These are phyloP conservation scores for Xerocomellus amylosporus DNA, from an alignment of 768 basidiomycete genomes.

Conservation along the genomic window DNA sequence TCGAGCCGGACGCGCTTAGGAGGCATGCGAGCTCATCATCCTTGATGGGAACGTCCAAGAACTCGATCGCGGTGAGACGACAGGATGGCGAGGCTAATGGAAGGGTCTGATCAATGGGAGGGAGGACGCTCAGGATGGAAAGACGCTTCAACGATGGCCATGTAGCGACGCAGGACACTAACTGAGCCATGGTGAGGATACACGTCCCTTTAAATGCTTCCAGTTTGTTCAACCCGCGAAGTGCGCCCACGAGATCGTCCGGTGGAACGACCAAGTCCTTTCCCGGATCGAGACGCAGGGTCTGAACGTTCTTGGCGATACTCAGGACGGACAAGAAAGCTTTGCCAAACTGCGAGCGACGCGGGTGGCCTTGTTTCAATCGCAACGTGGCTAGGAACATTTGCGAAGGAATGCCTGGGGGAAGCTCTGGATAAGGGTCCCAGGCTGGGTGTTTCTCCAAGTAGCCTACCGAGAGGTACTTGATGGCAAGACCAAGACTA, in stretches of 20 bases:
- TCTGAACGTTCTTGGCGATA: background rate
- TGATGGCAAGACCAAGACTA: slow-evolving; percentile 6
- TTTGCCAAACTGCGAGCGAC: background rate
- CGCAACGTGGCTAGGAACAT: background rate
- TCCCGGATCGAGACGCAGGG: background rate
- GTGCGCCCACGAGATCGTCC: background rate
- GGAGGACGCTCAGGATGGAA: background rate
- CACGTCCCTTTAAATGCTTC: background rate
- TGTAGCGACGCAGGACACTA: slow-evolving; percentile 1
- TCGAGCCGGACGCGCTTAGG: slow-evolving; percentile 1
- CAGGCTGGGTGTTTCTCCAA: slow-evolving; percentile 5
- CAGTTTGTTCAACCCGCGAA: background rate
- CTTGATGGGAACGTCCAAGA: background rate
- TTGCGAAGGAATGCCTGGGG: too few species aligned
- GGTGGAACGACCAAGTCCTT: background rate
- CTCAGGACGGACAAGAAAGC: slow-evolving; percentile 4
- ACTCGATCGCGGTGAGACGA: background rate
- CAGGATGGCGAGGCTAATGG: background rate
- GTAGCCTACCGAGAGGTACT: slow-evolving; percentile 6
- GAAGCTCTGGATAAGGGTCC: background rate
- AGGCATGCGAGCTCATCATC: slow-evolving; percentile 13
- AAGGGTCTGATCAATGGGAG: background rate
- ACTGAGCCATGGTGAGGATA: background rate
- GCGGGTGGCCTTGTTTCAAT: too few species aligned
- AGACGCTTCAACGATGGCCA: slow-evolving; percentile 11